phyloP scores from a whole-genome alignment of 2,329 filamentous ascomycete genomes.

The Aspergillus sp. region DNA sequence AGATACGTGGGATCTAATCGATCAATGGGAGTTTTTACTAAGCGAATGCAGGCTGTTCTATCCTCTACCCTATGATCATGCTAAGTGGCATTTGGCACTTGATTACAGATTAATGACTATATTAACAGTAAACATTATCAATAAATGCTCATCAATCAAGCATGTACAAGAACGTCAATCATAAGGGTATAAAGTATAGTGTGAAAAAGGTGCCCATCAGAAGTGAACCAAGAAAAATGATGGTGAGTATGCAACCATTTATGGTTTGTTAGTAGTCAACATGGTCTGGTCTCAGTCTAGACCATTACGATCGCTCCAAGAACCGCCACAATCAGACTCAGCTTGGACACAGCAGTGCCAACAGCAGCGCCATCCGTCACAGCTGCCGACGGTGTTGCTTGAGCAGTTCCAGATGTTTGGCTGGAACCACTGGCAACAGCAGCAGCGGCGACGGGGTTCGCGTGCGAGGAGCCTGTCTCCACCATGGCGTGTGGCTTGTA shows the following conservation, averaged over 20 bases:
- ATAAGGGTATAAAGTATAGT: constrained; percentile 2
- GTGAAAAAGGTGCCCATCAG: background rate
- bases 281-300: constrained; percentile 14
- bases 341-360: constrained; percentile 25
- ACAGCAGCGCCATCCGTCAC: constrained; percentile 18
- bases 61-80: too few relatives aligned
- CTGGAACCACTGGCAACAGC: background rate
- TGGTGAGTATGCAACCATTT: background rate
- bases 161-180: constrained; percentile 10
- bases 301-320: constrained; percentile 28
- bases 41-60: too few relatives aligned
- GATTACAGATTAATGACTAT: too few relatives aligned
- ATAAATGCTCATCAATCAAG: constrained; percentile 6
- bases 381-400: background rate
- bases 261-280: background rate
- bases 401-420: background rate
- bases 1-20: too few relatives aligned
- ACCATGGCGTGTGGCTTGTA: constrained; percentile 17
- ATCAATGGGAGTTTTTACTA: too few relatives aligned
- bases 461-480: constrained; percentile 9
- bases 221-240: background rate
- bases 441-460: background rate
- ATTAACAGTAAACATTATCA: constrained; percentile 4
- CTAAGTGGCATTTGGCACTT: too few relatives aligned
- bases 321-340: constrained; percentile 26